phyloP scores from a whole-genome alignment of 306 rosid species.

The Ziziphus jujuba region DNA sequence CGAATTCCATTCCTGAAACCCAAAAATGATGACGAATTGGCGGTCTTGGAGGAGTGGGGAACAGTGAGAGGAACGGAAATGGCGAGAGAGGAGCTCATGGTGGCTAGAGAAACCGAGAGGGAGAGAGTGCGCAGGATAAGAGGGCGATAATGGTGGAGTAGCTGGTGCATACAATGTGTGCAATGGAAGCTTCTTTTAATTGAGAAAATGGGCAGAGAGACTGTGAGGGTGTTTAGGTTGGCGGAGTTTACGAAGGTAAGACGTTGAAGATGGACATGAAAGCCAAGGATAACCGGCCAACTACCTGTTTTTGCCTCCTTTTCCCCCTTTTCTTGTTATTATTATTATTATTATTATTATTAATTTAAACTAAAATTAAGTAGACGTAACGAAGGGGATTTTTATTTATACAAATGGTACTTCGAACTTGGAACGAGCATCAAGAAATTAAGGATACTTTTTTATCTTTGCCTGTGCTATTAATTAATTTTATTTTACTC shows the following conservation, averaged over 20 bases:
- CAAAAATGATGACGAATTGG: constrained; percentile 25
- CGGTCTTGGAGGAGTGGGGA: constrained; percentile 25
- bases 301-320: constrained; percentile 18
- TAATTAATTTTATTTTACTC: no score
- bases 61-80: constrained; percentile 37
- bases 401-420: no score
- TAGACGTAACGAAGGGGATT: no score
- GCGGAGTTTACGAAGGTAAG: constrained; percentile 66
- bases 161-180: constrained; percentile 20
- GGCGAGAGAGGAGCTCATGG: constrained; percentile 28
- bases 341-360: neutral
- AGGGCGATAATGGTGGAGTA: constrained; percentile 25
- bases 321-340: neutral
- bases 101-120: constrained; percentile 6
- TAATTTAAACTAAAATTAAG: neutral
- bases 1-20: constrained; percentile 38
- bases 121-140: constrained; percentile 30
- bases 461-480: no score
- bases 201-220: constrained; percentile 19
- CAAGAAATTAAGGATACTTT: no score
- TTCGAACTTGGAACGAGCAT: no score
- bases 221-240: neutral
- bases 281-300: constrained; percentile 45
- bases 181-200: neutral
- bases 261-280: constrained; percentile 28